phyloP scores from a whole-genome alignment of 441 rosid species.

The Syzygium syzygioides region DNA sequence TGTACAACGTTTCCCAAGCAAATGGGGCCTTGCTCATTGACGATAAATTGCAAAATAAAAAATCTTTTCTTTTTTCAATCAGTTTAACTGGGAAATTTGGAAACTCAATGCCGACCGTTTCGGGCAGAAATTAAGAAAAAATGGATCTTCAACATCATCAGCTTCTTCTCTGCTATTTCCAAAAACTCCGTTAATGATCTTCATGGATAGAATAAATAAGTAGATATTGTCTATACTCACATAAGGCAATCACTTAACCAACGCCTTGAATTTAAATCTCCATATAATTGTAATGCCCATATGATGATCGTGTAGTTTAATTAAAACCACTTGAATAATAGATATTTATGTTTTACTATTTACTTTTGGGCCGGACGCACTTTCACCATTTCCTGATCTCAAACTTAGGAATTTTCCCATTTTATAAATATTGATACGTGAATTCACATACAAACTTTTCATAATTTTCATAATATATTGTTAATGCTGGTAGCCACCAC shows the following conservation, averaged over 20 bases:
- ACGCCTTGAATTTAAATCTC: not conserved
- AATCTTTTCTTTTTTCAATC: too few species aligned
- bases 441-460: not conserved
- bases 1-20: not conserved
- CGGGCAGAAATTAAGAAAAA: too few species aligned
- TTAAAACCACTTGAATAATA: not conserved
- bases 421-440: not conserved
- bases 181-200: not conserved
- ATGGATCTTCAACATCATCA: not conserved
- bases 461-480: too few species aligned
- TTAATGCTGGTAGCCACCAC: not conserved
- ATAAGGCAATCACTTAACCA: not conserved
- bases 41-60: not conserved
- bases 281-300: not conserved
- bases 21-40: not conserved
- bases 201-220: not conserved
- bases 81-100: not conserved
- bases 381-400: not conserved
- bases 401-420: too few species aligned
- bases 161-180: not conserved
- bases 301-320: not conserved
- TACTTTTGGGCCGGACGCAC: accelerated
- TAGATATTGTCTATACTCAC: not conserved
- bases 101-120: too few species aligned
- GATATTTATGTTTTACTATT: not conserved